Conservation (phyloP, 2,329 filamentous ascomycete species). For the Xylaria hypoxylon region DNA sequence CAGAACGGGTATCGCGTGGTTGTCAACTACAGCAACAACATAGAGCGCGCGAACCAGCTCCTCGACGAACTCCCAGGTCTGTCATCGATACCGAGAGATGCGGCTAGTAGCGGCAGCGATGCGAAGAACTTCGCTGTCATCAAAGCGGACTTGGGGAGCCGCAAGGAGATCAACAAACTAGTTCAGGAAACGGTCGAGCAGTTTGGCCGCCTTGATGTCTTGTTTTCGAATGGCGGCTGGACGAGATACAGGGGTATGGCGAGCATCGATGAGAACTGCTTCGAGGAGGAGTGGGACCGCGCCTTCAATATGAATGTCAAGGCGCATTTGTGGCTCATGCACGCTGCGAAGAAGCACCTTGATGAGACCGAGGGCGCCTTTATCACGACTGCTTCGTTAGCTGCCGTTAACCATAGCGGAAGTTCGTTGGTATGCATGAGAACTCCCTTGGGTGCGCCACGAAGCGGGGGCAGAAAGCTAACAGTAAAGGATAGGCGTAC, state of each 20-base stretch:
- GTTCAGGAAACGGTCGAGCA: conserved; percentile 68
- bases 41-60: conserved; percentile 69
- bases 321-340: conserved; percentile 69
- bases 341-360: conserved; percentile 64
- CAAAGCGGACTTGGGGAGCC: conserved; percentile 73
- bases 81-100: conserved; percentile 50
- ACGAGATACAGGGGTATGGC: conserved; percentile 59
- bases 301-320: conserved; percentile 73
- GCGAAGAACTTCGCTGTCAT: conserved; percentile 60
- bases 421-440: conserved; percentile 62
- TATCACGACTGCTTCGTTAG: conserved; percentile 72
- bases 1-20: conserved; percentile 74
- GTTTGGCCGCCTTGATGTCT: conserved; percentile 79
- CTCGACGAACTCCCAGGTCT: conserved; percentile 64
- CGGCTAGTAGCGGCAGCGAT: neutral
- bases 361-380: conserved; percentile 70
- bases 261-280: conserved; percentile 64
- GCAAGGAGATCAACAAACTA: conserved; percentile 67
- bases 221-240: conserved; percentile 80
- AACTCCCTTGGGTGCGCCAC: neutral
- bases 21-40: conserved; percentile 77
- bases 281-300: conserved; percentile 69
- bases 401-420: conserved; percentile 72
- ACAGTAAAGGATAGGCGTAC: conserved; percentile 67
- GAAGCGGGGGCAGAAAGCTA: conserved; percentile 4